phyloP scores from a whole-genome alignment of 495 filamentous ascomycete species.

The Penicillium samsonianum region DNA sequence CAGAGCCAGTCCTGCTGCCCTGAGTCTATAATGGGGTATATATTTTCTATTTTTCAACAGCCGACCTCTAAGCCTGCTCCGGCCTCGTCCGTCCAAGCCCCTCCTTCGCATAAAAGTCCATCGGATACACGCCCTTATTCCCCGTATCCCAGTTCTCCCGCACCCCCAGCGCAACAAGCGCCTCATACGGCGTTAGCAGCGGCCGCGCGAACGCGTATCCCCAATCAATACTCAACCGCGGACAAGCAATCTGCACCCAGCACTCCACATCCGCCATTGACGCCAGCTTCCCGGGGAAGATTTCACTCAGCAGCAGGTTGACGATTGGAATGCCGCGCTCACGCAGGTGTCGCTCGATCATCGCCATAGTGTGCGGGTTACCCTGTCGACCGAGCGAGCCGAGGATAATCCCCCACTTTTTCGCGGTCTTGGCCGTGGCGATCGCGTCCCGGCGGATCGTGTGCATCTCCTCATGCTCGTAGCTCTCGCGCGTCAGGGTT shows the following conservation, averaged over 20 bases:
- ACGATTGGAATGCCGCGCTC: conserved; percentile 72
- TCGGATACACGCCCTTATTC: conserved; percentile 80
- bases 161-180: conserved; percentile 79
- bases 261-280: conserved; percentile 92
- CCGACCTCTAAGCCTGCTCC: conserved; percentile 25
- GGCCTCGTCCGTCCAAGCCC: conserved; percentile 80
- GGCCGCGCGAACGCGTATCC: conserved; percentile 93
- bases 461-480: conserved; percentile 88
- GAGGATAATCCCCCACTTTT: conserved; percentile 92
- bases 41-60: conserved; percentile 8
- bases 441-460: conserved; percentile 77
- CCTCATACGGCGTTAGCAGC: conserved; percentile 91
- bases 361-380: conserved; percentile 85
- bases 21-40: conserved; percentile 26
- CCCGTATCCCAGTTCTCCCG: conserved; percentile 71
- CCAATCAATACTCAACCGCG: conserved; percentile 95
- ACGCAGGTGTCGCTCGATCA: conserved; percentile 76
- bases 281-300: conserved; percentile 91
- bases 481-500: conserved; percentile 84
- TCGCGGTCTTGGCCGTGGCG: conserved; percentile 65
- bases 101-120: conserved; percentile 97
- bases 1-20: conserved; percentile 24
- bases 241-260: conserved; percentile 98
- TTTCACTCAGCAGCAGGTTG: conserved; percentile 84
- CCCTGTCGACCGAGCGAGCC: conserved; percentile 91